These are phyloP conservation scores for Lactifluus piperatus DNA, from an alignment of 768 basidiomycete species.

Conservation along the genomic window DNA sequence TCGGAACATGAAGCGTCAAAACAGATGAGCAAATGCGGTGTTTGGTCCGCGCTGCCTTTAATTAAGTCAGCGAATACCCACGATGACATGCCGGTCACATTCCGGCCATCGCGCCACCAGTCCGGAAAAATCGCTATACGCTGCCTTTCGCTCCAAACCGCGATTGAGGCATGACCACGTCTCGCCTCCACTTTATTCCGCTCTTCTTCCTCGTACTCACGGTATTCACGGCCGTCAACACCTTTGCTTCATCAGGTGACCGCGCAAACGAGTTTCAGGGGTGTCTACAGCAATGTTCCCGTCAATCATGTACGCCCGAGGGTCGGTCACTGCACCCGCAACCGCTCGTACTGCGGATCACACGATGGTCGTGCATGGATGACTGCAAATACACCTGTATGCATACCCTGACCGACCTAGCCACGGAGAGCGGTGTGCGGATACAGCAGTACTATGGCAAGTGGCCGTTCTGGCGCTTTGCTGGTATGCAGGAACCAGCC, in stretches of 20 bases:
- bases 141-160: background rate
- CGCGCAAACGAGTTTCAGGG: constrained; percentile 29
- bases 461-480: constrained; percentile 89
- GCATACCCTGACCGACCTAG: constrained; percentile 61
- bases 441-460: constrained; percentile 88
- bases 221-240: background rate
- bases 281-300: constrained; percentile 25
- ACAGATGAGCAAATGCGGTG: background rate
- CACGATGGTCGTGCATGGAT: constrained; percentile 81
- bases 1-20: background rate
- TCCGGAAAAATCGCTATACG: background rate
- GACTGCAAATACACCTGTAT: constrained; percentile 89
- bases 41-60: too few relatives aligned
- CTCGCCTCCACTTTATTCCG: constrained; percentile 8
- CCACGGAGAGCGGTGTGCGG: constrained; percentile 32
- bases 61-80: background rate
- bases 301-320: constrained; percentile 31
- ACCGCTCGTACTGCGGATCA: constrained; percentile 50
- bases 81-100: background rate
- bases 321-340: constrained; percentile 17
- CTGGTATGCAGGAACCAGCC: constrained; percentile 92
- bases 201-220: background rate
- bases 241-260: constrained; percentile 27
- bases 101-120: background rate
- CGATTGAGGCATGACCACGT: too few relatives aligned